These are phyloP conservation scores for Cubamyces lactineus DNA, from an alignment of 768 basidiomycete species.

Conservation along the genomic window DNA sequence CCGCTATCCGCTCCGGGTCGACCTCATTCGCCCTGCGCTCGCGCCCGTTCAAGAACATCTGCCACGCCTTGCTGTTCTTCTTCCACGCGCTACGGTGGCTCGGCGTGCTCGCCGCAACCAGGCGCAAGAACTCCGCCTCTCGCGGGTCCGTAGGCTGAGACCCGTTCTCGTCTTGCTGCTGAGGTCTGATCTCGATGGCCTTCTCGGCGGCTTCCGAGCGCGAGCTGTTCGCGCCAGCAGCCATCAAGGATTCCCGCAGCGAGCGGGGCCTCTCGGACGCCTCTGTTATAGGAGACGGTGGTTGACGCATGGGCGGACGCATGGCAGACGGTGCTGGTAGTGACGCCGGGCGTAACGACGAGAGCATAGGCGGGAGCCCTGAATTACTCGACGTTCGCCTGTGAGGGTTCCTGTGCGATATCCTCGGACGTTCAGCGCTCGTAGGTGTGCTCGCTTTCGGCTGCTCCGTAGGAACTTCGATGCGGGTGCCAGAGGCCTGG, in stretches of 20 bases:
- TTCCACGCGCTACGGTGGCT: constrained; percentile 77
- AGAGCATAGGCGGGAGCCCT: constrained; percentile 59
- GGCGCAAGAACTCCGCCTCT: constrained; percentile 57
- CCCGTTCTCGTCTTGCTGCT: constrained; percentile 23
- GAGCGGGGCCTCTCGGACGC: constrained; percentile 22
- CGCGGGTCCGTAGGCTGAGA: constrained; percentile 36
- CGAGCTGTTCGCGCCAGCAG: constrained; percentile 15
- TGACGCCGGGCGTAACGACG: constrained; percentile 64
- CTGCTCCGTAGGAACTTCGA: constrained; percentile 26
- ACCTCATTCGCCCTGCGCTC: constrained; percentile 21
- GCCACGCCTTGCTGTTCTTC: constrained; percentile 65
- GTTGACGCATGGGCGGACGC: constrained; percentile 34
- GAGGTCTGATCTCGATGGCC: constrained; percentile 19
- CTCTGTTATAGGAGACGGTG: constrained; percentile 17
- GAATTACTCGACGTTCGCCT: constrained; percentile 35
- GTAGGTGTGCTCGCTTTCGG: constrained; percentile 7
- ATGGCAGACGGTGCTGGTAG: constrained; percentile 69
- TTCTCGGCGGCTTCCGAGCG: constrained; percentile 22
- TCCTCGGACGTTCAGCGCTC: constrained; percentile 29
- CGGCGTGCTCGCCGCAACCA: constrained; percentile 70
- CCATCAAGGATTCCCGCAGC: constrained; percentile 26
- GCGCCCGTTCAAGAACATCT: constrained; percentile 52
- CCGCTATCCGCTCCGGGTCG: constrained; percentile 32
- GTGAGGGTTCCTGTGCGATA: constrained; percentile 29
- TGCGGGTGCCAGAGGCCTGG: constrained; percentile 36